A percentile compares a stretch with the other conserved stretches of the same genome.
These are phyloP conservation scores for Huntiella savannae DNA, from an alignment of 2,329 filamentous ascomycete genomes.

Conservation along the genomic window DNA sequence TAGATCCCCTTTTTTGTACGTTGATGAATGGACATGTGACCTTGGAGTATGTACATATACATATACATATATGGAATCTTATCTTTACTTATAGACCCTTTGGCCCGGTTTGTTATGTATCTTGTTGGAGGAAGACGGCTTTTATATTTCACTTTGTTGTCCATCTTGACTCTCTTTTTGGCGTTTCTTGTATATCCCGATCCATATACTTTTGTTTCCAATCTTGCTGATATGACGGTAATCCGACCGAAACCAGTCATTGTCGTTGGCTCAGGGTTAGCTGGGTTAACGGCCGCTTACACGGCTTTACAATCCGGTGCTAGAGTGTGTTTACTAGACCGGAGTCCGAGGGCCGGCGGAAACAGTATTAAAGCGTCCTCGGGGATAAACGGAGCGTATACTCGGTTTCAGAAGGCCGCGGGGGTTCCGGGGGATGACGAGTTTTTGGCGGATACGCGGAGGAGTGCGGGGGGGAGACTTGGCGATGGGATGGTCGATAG, in stretches of 20 bases:
- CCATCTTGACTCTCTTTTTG: neutral
- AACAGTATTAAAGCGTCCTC: constrained; percentile 50
- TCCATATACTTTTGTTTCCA: no score
- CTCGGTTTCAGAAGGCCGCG: constrained; percentile 30
- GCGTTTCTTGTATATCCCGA: neutral
- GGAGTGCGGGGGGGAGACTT: constrained; percentile 30
- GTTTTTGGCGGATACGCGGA: constrained; percentile 37
- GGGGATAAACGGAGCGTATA: constrained; percentile 44
- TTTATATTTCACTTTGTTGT: neutral
- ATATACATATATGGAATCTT: no score
- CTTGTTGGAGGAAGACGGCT: no score
- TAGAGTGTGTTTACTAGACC: constrained; percentile 38
- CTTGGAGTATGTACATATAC: neutral
- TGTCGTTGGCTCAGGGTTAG: constrained; percentile 45
- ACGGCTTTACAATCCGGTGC: constrained; percentile 33
- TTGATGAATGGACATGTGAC: no score
- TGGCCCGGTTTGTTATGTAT: no score
- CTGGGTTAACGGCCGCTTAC: constrained; percentile 39
- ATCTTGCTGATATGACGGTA: neutral
- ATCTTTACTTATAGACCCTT: no score
- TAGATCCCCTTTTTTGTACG: no score
- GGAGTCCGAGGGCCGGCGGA: constrained; percentile 38
- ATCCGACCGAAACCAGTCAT: constrained; percentile 24
- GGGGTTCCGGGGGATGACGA: constrained; percentile 16
- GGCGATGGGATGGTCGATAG: constrained; percentile 17